Base-by-base conservation (phyloP, 1,284 basidiomycete species). In the Acaromyces ingoldii region DNA sequence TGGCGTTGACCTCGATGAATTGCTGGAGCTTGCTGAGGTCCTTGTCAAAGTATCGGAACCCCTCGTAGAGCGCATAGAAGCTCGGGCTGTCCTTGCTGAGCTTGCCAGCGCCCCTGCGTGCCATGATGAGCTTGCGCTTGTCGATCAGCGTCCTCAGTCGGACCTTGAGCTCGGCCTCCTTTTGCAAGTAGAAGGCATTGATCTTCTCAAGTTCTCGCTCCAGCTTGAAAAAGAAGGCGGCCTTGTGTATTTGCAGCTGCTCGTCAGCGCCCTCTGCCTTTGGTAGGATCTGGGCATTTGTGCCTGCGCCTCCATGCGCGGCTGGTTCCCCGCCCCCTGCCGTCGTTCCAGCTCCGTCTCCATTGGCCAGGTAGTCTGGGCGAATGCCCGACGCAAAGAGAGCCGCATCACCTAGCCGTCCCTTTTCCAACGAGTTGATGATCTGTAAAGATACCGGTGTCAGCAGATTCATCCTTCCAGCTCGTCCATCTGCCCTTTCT, bases 181-280 rank as follows among this genome's bases (percentile, higher is more conserved):
- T 96, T 77, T 93, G 89, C 44, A 98, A 83, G 78, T 99, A 99
- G 75, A 99, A 98, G n/a, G 86, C 84, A 78, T 99, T 98, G 80
- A 99, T 97, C 84, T 98, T 99, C 79, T 98, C 95, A 19, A 98
- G 80, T 77, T 99, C 95, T 29, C 95, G 83, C 77, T 97, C 93
- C 1, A 99, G 83, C 74, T 93, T 97, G 82, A 97, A 98, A 81
- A 99, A 98, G 82, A 97, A 99, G 1, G 91, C 90, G 19, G 93
- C 89, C 72, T 93, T 91, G 79, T 96, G 91, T 15, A 91, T 89
- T 47, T 68, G 67, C 10, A 75, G 65, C n/a, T n/a, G n/a, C 51
- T 75, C 72, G 28, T 70, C 70, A 6, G 63, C 61, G 3, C 25
- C 17, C 26, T 26, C 48, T 11, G 31, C 60, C 65, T 34, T 67